Base-by-base conservation (phyloP, 2,329 filamentous ascomycete species). In the Fusarium dimerum region DNA sequence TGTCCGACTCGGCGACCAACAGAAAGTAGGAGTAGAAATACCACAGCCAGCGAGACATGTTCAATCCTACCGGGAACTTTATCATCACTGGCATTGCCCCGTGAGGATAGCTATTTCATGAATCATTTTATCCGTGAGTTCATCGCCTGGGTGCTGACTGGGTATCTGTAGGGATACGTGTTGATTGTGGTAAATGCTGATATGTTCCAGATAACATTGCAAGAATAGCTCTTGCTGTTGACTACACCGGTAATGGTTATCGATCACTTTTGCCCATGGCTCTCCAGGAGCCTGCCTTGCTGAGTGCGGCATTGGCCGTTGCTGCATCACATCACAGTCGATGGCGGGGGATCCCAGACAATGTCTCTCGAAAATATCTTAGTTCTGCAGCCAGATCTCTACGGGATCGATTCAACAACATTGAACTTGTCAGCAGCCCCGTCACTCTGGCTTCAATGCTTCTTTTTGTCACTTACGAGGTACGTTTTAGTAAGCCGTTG, bases 301-400 rank as follows among this genome's bases (percentile, higher is more conserved):
- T 43, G 8, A 46, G 49, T 13, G 39, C 42, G 6, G 44, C 46
- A 13, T 16, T 49, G 2, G 50, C 46, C 2, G 43, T 34, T 7
- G 43, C 50, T n/a, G 43, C 52, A 6, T 52, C 52, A 9, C 52
- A 55, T 38, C 42, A 55, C 36, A 50, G 49, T 20, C 52, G 52
- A 6, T 55, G 52, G 52, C 52, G 52, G 29, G 38, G 36, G 17
- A 45, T 47, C 11, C 6, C 30, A 10, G 52, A 55, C 7, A 49
- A 20, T 9, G 43, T 18, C 7, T 55, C 52, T 6, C 26, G 34
- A 12, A 48, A 40, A 15, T 55, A 55, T 12, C 46, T 55, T 5
- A 42, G 41, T 7, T 43, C 49, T 16, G 43, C 45, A 8, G 40
- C 43, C 12, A 49, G 29, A n/a, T 42, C 45, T 9, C 46, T 55